phyloP scores from a whole-genome alignment of 768 basidiomycete genomes.

The Cyclocybe cylindracea region DNA sequence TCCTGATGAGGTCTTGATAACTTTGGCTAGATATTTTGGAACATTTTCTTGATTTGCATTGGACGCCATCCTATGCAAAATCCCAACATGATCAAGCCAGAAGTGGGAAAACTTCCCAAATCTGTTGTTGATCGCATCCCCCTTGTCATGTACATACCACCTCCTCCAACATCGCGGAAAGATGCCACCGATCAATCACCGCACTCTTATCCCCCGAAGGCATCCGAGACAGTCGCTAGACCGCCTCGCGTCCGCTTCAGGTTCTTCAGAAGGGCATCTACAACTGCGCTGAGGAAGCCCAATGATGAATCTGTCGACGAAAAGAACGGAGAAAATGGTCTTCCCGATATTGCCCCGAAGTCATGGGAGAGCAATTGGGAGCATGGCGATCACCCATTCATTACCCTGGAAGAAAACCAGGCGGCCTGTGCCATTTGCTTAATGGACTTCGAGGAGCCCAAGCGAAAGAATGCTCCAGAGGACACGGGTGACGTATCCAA shows the following conservation, averaged over 20 bases:
- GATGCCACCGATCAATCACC: slow-evolving; percentile 35
- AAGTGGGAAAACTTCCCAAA: slow-evolving; percentile 74
- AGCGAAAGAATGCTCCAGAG: slow-evolving; percentile 21
- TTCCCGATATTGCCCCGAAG: slow-evolving; percentile 29
- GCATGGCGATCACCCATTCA: slow-evolving; percentile 75
- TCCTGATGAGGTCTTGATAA: background rate
- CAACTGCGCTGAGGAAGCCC: slow-evolving; percentile 12
- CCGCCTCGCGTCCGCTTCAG: slow-evolving; percentile 32
- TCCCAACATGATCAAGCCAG: slow-evolving; percentile 72
- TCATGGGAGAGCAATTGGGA: slow-evolving; percentile 85
- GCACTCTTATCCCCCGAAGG: slow-evolving; percentile 66
- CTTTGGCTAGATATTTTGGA: slow-evolving; percentile 64
- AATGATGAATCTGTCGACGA: slow-evolving; percentile 9
- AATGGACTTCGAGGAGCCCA: slow-evolving; percentile 82
- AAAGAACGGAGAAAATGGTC: slow-evolving; percentile 17
- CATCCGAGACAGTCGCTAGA: slow-evolving; percentile 18
- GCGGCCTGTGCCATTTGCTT: slow-evolving; percentile 85
- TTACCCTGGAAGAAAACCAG: slow-evolving; percentile 78
- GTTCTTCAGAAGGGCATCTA: slow-evolving; percentile 14
- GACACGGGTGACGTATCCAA: background rate
- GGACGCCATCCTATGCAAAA: slow-evolving; percentile 81
- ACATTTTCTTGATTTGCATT: slow-evolving; percentile 74
- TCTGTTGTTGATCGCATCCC: slow-evolving; percentile 78
- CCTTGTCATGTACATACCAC: slow-evolving; percentile 82
- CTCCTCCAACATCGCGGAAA: slow-evolving; percentile 58